Evolutionary conservation across 1,139 yeast species (phyloP), one percentile per base, ranked within the genome.

Genomic region (Williopsis jadinii): DNA sequence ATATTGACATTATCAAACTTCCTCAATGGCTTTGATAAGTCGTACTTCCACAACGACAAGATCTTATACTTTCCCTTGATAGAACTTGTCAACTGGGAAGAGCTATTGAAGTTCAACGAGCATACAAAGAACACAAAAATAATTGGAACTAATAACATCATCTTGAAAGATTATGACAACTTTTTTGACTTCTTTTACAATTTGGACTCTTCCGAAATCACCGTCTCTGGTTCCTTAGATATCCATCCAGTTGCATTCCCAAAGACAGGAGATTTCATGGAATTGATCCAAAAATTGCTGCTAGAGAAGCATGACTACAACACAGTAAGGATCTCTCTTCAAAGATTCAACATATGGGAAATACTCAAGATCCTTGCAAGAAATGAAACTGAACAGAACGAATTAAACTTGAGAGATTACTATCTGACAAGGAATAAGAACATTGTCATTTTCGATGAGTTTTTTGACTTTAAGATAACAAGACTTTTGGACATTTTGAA

Each of bases 401-500:
- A 54, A 30, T 32, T 53, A n/a, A 46, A 51, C 29, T 28, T 54
- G 11, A 47, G 47, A n/a, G 57, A 53, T 34, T 53, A 49, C 32
- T 53, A 51, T 28, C 32, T 54, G 8, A 41, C 44, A 14, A 42
- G 41, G 15, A 50, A 49, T 34, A 54, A 52, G 31, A 54, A 52
- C 28, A 19, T 54, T 2, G 40, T 48, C 0, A 39, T 53, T 5
- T 54, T 52, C 37, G 51, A 45, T n/a, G 53, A 53, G 34, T 41
- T 54, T 26, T 54, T 54, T 41, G 57, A 54, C 11, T 51, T 44
- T 35, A 51, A 53, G n/a, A 47, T 52, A 2, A 51, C 51, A 2
- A 44, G 38, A 15, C 33, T 52, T 11, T 51, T 54, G 15, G 58
- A 53, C 9, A 40, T 43, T 2, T 15, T 53, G 30, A 34, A 28